A percentile compares a stretch with the other conserved stretches of the same genome.
phyloP scores from a whole-genome alignment of 495 filamentous ascomycete genomes.

The Penicillium pancosmium region DNA sequence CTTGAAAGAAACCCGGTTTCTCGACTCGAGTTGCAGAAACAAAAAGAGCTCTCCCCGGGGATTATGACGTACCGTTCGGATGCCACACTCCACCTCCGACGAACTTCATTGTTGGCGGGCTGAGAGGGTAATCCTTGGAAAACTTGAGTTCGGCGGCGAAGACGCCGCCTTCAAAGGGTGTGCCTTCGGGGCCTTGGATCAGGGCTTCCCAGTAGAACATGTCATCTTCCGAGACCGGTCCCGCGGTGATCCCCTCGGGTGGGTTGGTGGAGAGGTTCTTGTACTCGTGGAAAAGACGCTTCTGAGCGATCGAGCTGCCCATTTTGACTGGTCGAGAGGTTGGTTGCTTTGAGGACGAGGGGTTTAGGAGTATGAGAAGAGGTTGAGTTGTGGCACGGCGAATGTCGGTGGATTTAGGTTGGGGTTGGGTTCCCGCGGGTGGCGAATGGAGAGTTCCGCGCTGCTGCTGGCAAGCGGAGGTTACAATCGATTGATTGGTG shows the following conservation, averaged over 20 bases:
- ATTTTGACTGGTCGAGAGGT: slow-evolving; percentile 17
- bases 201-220: slow-evolving; percentile 96
- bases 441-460: slow-evolving; percentile 10
- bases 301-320: slow-evolving; percentile 66
- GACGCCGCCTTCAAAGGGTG: slow-evolving; percentile 92
- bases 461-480: neutral
- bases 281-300: slow-evolving; percentile 98
- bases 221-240: slow-evolving; percentile 91
- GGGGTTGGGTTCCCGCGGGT: slow-evolving; percentile 7
- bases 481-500: neutral
- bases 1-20: neutral
- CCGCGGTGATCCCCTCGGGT: slow-evolving; percentile 92
- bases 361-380: neutral
- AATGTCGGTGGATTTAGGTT: slow-evolving; percentile 10
- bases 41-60: neutral
- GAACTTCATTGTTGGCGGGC: slow-evolving; percentile 94
- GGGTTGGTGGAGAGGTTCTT: slow-evolving; percentile 79
- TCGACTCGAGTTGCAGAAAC: neutral
- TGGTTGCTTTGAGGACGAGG: neutral
- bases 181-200: slow-evolving; percentile 93
- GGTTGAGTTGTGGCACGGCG: slow-evolving; percentile 2
- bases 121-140: slow-evolving; percentile 92
- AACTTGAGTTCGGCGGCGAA: slow-evolving; percentile 95
- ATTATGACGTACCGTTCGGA: slow-evolving; percentile 76
- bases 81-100: slow-evolving; percentile 85